Evolutionary conservation across 768 basidiomycete genomes (phyloP), one percentile per base, ranked within the genome.

Genomic region (Crassisporium funariophilum): DNA sequence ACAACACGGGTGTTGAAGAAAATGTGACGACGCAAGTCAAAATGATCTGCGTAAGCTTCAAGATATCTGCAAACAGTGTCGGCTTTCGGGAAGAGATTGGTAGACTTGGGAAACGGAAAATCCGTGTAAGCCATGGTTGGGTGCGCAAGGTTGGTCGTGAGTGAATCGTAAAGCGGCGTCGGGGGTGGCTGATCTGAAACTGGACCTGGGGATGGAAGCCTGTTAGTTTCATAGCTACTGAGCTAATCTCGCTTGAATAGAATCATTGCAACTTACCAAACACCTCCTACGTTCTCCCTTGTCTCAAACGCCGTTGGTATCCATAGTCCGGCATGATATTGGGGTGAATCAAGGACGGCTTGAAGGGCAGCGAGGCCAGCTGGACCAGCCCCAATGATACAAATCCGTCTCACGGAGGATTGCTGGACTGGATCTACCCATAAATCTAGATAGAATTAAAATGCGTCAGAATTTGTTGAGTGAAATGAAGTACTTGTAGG

Each of bases 141-240:
- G 53, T 91, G 86, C 0, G 91, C 87, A 4, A 93, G 60, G 55
- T 92, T 92, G 1, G 90, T 85, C n/a, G 84, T 86, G 10, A 93
- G 69, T 0, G 85, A 84, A 57, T 91, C 85, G 57, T 93, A 93
- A 7, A 90, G 58, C 1, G 91, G 81, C 1, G 87, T 85, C 23
- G 76, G 57, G 2, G 87, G 86, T 22, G 37, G 21, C 11, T 17
- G 23, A 24, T 15, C 19, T 23, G n/a, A 19, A 33, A 13, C n/a
- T 13, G 12, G 12, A 17, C 23, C 15, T 16, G 55, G 66, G 5
- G 81, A 77, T 15, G 86, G 82, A 17, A 79, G 60, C 87, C 85
- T 82, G 46, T 33, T n/a, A n/a, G n/a, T n/a, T n/a, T n/a, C n/a
- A n/a, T n/a, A n/a, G n/a, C n/a, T n/a, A n/a, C n/a, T n/a, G n/a